These are phyloP conservation scores for Lasiosphaeriaceae sp. DNA, from an alignment of 495 filamentous ascomycete genomes.

Conservation along the genomic window DNA sequence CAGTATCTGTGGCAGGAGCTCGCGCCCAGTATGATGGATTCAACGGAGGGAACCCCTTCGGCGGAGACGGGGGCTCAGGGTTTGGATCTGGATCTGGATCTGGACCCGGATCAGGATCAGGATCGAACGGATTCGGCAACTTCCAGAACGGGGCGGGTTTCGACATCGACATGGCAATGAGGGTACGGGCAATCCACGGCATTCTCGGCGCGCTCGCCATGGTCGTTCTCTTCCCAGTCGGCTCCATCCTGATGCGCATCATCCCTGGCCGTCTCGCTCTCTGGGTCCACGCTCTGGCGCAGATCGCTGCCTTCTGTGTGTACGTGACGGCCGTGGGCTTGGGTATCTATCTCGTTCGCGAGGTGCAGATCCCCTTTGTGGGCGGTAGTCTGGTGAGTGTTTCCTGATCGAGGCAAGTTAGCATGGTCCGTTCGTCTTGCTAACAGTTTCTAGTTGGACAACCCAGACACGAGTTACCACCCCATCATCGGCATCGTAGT, in stretches of 20 bases:
- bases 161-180: conserved; percentile 17
- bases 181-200: conserved; percentile 33
- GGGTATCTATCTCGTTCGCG: conserved; percentile 49
- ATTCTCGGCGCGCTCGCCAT: conserved; percentile 39
- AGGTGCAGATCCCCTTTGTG: conserved; percentile 22
- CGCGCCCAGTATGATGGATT: conserved; percentile 8
- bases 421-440: background rate
- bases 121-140: conserved; percentile 9
- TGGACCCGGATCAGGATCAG: conserved; percentile 7
- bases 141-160: conserved; percentile 16
- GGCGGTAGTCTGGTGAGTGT: conserved; percentile 27
- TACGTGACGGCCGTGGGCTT: conserved; percentile 54
- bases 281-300: conserved; percentile 50
- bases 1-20: conserved; percentile 5
- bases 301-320: conserved; percentile 48
- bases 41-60: background rate
- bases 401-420: background rate
- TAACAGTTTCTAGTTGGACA: conserved; percentile 15
- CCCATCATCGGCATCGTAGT: conserved; percentile 60
- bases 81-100: background rate
- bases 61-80: background rate
- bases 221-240: conserved; percentile 49
- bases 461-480: conserved; percentile 34
- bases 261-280: conserved; percentile 30
- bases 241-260: conserved; percentile 49